These are phyloP conservation scores for Rhizophlyctis rosea DNA, from an alignment of 192 early-diverging fungal genomes.

Conservation along the genomic window DNA sequence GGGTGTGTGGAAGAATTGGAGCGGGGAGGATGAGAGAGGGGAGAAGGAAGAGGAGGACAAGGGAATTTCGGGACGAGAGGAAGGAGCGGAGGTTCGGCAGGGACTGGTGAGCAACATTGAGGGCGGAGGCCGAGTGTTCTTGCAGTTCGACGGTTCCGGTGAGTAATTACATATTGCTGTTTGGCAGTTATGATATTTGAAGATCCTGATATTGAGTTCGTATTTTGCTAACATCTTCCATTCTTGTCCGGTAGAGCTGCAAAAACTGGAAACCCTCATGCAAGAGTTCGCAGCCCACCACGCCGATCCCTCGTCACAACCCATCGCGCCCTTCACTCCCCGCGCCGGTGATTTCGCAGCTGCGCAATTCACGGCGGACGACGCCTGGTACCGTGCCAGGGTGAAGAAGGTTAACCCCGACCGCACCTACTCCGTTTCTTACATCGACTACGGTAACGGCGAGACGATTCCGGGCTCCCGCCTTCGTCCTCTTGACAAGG, in stretches of 20 bases:
- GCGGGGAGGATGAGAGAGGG: slow-evolving; percentile 44
- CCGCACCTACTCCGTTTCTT: slow-evolving; percentile 66
- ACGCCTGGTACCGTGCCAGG: slow-evolving; percentile 87
- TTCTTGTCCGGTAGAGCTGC: slow-evolving; percentile 39
- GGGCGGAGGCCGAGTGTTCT: slow-evolving; percentile 45
- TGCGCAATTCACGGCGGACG: slow-evolving; percentile 85
- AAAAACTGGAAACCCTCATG: slow-evolving; percentile 80
- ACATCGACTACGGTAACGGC: slow-evolving; percentile 95
- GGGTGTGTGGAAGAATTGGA: slow-evolving; percentile 71
- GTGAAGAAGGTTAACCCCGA: slow-evolving; percentile 63
- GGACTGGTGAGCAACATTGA: slow-evolving; percentile 51
- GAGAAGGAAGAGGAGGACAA: slow-evolving; percentile 43
- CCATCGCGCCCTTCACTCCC: slow-evolving; percentile 44
- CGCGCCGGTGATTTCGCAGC: slow-evolving; percentile 67
- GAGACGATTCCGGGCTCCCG: slow-evolving; percentile 71
- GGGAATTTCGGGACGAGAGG: slow-evolving; percentile 26
- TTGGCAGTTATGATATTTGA: too few relatives aligned
- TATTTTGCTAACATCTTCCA: background rate
- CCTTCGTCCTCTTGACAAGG: slow-evolving; percentile 69
- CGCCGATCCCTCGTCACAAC: slow-evolving; percentile 30
- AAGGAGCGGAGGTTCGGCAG: too few relatives aligned
- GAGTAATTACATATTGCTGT: too few relatives aligned
- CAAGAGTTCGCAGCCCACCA: slow-evolving; percentile 68
- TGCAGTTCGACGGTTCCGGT: slow-evolving; percentile 77
- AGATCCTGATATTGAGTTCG: background rate